Percentiles rank a stretch among this genome's conserved stretches.
phyloP scores from a whole-genome alignment of 371 early-diverging fungal species.

The Dichotomocladium elegans region DNA sequence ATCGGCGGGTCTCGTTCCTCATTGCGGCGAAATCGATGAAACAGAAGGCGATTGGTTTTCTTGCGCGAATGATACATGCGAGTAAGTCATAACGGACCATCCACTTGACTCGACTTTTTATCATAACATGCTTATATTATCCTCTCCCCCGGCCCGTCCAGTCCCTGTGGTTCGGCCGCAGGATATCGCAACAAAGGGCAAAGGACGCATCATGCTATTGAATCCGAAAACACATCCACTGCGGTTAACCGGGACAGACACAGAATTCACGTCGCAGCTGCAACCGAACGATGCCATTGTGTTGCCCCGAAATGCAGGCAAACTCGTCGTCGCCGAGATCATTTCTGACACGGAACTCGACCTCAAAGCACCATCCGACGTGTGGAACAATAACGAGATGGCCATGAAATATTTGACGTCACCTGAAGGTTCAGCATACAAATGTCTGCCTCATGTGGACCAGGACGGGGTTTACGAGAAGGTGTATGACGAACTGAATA shows the following conservation, averaged over 20 bases:
- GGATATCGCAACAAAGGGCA: conserved; percentile 68
- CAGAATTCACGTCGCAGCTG: conserved; percentile 66
- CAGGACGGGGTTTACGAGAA: conserved; percentile 74
- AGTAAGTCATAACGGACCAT: conserved; percentile 46
- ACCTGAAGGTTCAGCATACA: conserved; percentile 59
- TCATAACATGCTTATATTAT: too few species aligned
- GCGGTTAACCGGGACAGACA: conserved; percentile 57
- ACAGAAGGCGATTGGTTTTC: conserved; percentile 70
- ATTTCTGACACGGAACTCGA: conserved; percentile 74
- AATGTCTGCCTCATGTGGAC: conserved; percentile 78
- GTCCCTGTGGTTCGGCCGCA: conserved; percentile 88
- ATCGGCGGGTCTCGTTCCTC: conserved; percentile 74
- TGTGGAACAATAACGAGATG: conserved; percentile 18
- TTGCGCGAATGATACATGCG: conserved; percentile 67
- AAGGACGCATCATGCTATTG: conserved; percentile 60
- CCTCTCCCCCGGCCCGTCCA: too few species aligned
- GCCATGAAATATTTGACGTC: conserved; percentile 54
- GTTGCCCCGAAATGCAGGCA: conserved; percentile 54
- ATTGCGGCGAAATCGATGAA: conserved; percentile 81
- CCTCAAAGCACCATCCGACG: conserved; percentile 58
- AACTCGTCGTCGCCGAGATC: conserved; percentile 63
- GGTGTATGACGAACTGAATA: conserved; percentile 71
- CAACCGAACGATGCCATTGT: conserved; percentile 52
- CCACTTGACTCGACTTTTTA: too few species aligned
- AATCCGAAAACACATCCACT: conserved; percentile 60